Evolutionary conservation across 768 basidiomycete species (phyloP).

Genomic region (Russula vinacea): DNA sequence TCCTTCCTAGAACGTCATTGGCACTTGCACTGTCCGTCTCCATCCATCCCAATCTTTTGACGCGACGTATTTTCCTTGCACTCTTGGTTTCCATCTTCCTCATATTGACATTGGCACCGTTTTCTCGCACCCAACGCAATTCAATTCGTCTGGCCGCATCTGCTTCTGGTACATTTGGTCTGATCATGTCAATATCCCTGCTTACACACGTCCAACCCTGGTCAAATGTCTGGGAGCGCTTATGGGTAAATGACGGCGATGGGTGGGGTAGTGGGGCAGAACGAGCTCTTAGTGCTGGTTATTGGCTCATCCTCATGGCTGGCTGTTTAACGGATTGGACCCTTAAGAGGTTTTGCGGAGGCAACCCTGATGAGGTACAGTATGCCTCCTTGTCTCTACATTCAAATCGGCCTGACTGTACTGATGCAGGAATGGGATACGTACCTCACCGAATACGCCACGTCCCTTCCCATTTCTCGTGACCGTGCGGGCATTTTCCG

Average conservation of each 20-base stretch:
- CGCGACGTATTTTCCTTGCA: conserved; percentile 46
- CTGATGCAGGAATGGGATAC: conserved; percentile 59
- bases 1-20: conserved; percentile 40
- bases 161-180: conserved; percentile 56
- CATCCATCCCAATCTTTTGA: conserved; percentile 50
- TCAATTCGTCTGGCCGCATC: conserved; percentile 51
- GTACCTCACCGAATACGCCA: conserved; percentile 58
- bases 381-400: neutral
- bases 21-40: conserved; percentile 54
- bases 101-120: conserved; percentile 45
- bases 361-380: conserved; percentile 64
- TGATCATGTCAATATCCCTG: conserved; percentile 52
- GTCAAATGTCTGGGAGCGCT: conserved; percentile 61
- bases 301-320: conserved; percentile 47
- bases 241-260: conserved; percentile 49
- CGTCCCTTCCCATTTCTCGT: conserved; percentile 45
- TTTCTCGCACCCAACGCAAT: conserved; percentile 45
- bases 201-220: conserved; percentile 50
- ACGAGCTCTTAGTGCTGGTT: conserved; percentile 57
- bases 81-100: conserved; percentile 41
- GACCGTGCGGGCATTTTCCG: conserved; percentile 57
- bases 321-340: conserved; percentile 56
- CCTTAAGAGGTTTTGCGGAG: conserved; percentile 53
- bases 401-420: neutral
- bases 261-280: conserved; percentile 56